phyloP scores from a whole-genome alignment of 2,329 filamentous ascomycete species.

The Pyricularia pennisetigena region DNA sequence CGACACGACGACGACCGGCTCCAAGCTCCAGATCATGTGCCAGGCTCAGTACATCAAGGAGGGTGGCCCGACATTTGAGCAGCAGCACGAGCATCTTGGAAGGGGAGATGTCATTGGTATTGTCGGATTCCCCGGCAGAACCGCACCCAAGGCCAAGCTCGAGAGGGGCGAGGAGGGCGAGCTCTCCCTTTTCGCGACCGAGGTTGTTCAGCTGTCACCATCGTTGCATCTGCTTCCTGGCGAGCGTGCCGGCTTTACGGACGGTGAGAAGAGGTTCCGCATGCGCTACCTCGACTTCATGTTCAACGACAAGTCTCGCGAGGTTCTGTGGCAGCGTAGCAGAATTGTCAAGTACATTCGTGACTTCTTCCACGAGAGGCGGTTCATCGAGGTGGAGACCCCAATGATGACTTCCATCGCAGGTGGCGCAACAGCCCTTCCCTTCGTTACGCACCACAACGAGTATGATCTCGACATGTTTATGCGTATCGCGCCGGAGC shows the following conservation, averaged over 20 bases:
- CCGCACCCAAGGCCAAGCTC: slow-evolving; percentile 82
- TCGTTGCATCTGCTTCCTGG: slow-evolving; percentile 86
- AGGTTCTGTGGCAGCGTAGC: slow-evolving; percentile 75
- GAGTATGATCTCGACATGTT: slow-evolving; percentile 91
- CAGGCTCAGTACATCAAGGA: slow-evolving; percentile 70
- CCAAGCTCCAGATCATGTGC: slow-evolving; percentile 84
- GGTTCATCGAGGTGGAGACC: slow-evolving; percentile 92
- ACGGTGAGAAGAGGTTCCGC: slow-evolving; percentile 86
- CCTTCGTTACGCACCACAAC: slow-evolving; percentile 94
- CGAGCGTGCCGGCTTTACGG: slow-evolving; percentile 91
- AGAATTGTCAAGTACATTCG: slow-evolving; percentile 87
- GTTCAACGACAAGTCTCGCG: slow-evolving; percentile 82
- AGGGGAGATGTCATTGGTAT: slow-evolving; percentile 91
- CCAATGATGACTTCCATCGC: slow-evolving; percentile 97
- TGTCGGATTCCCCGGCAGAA: slow-evolving; percentile 74
- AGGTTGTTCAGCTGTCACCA: slow-evolving; percentile 78
- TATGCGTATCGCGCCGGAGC: slow-evolving; percentile 88
- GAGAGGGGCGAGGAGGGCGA: slow-evolving; percentile 72
- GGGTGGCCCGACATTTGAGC: slow-evolving; percentile 59
- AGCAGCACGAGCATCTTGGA: slow-evolving; percentile 82
- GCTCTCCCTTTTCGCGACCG: slow-evolving; percentile 83
- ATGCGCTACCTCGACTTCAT: slow-evolving; percentile 93
- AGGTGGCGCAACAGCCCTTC: slow-evolving; percentile 89
- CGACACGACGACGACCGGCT: slow-evolving; percentile 48
- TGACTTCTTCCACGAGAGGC: slow-evolving; percentile 74